Base-by-base conservation (phyloP, 257 asterid species). In the Paulownia fortunei region DNA sequence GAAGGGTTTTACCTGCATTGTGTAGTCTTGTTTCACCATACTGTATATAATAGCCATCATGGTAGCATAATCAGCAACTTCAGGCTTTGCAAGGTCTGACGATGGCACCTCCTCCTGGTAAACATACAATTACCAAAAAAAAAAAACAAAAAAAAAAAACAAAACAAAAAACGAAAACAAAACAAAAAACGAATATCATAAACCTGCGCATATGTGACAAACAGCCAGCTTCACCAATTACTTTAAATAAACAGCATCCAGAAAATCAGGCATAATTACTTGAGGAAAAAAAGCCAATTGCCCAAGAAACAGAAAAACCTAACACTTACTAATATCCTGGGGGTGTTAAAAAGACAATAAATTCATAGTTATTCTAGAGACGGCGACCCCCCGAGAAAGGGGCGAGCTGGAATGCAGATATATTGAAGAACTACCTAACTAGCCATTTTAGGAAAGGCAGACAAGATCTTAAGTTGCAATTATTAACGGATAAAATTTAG, bases 21-120 rank as follows among this genome's bases (percentile, higher is more conserved):
- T 70, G 84, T 81, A 90, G 79, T 95, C 99, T 83, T 84, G 87
- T 82, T 89, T 89, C 72, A 90, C 82, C 98, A 93, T 95, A 73
- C 86, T 80, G 81, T 81, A 91, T 6, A 91, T 52, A 37, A 82
- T 59, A 49, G 94, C 97, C 92, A 95, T 91, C 84, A 83, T 70
- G 70, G 76, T 64, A 26, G 94, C 96, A 80, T 83, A 89, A 78
- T 90, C 89, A 49, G 82, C 77, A 5, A 80, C 80, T 81, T 80
- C 83, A 23, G 83, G 86, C 81, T 86, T 84, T 64, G 82, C 72
- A 82, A 65, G 74, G 80, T 74, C 74, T 15, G 82, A 6, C 34
- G 66, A 52, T 0, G 68, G 27, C 13, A 4, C 47, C 67, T 85
- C 90, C 79, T 80, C 89, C 92, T 89, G 73, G 60, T 15, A 70